Evolutionary conservation across 306 rosid genomes (phyloP), one percentile per base, ranked within the genome.

Genomic region (Phaseolus lunatus): DNA sequence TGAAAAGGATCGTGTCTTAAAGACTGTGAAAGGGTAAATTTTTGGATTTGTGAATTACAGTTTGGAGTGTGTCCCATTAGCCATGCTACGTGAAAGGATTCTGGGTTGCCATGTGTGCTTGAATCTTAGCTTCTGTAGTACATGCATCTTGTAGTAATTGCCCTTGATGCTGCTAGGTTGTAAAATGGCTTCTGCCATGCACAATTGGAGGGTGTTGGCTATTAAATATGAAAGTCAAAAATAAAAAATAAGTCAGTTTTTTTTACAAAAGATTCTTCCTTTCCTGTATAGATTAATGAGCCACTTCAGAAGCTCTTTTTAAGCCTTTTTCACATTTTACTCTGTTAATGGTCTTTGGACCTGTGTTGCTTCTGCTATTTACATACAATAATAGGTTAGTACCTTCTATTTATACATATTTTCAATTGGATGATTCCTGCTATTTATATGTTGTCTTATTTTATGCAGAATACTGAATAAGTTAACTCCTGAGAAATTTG

Each of bases 1-100:
- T 78, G 99, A 96, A 0, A 91, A 88, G 78, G 99, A 93, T 72
- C 98, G 98, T 66, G 98, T 93, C 49, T 62, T 93, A 84, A 96
- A 93, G 86, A 96, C 98, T 65, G 91, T 96, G 9, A 96, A 96
- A 84, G 99, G 99, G 99, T 96, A 93, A 74, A 7, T 12, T 77
- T 75, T 29, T 71, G 39, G 10, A 53, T 22, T 10, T 20, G 50
- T 20, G 27, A 18, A 18, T 54, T 14, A 5, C 59, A 54, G 37
- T 39, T 56, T 14, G 58, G 23, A 53, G n/a, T 18, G 16, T 13
- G 22, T 49, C n/a, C 9, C 23, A 47, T 49, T 23, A 0, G 58
- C 56, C 53, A 39, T 70, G n/a, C 18, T 59, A 20, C 22, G 59
- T 79, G 45, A 33, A 27, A 68, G 47, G 49, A 59, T 22, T 48